A percentile compares a stretch with the other conserved stretches of the same genome.
Conservation (phyloP, 2,329 filamentous ascomycete species). For the Aspergillus glaucus region DNA sequence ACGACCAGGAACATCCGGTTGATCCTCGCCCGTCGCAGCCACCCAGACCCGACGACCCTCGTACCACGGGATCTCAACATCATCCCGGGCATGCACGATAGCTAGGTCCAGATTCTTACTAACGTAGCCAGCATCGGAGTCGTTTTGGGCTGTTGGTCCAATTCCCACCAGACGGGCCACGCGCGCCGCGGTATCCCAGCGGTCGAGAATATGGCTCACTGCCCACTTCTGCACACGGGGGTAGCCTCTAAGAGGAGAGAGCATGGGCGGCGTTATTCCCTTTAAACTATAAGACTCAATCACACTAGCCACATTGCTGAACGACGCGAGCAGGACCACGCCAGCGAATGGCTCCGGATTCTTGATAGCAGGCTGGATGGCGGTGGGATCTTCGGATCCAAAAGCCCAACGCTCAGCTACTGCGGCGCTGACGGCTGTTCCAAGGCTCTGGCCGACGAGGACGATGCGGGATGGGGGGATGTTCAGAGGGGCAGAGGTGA, state of each 20-base stretch:
- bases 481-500: constrained; percentile 50
- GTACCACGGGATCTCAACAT: constrained; percentile 71
- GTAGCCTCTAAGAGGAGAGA: constrained; percentile 66
- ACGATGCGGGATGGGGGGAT: constrained; percentile 68
- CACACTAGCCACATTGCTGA: constrained; percentile 67
- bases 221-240: constrained; percentile 59
- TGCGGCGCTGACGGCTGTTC: constrained; percentile 74
- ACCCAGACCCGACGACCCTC: constrained; percentile 38
- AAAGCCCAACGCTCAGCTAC: constrained; percentile 65
- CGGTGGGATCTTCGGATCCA: constrained; percentile 25
- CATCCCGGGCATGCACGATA: constrained; percentile 73
- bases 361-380: constrained; percentile 37
- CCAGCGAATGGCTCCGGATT: constrained; percentile 63
- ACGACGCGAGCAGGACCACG: constrained; percentile 71
- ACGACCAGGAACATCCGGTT: constrained; percentile 19
- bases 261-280: constrained; percentile 66
- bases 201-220: constrained; percentile 63
- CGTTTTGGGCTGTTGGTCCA: constrained; percentile 22
- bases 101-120: constrained; percentile 55
- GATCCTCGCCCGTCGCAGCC: constrained; percentile 27
- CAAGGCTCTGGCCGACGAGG: constrained; percentile 78
- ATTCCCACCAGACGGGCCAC: constrained; percentile 43
- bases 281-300: constrained; percentile 70
- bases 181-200: constrained; percentile 68
- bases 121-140: constrained; percentile 50